Base-by-base conservation (phyloP, 768 basidiomycete species). In the Mycena filopes region DNA sequence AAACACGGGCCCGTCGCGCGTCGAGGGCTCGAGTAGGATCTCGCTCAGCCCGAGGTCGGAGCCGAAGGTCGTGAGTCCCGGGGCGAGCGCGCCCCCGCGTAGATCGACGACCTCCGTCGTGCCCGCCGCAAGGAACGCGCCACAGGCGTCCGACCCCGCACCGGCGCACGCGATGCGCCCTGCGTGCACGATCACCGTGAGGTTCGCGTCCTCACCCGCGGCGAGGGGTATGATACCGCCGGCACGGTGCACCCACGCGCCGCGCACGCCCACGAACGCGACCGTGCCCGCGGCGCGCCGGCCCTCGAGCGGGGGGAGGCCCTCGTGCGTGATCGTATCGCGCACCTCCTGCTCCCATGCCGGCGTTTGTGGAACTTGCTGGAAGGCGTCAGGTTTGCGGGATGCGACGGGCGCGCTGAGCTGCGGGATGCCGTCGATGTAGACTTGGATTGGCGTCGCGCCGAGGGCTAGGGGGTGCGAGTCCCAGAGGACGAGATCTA, bases 401-500 rank as follows among this genome's bases (percentile, higher is more conserved):
- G 79, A 55, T 1, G 75, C 40, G 77, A 63, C 0, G 87, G 79
- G 21, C 3, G 72, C 26, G 6, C 71, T 55, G 20, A 82, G 72
- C 74, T 96, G 95, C 0, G 87, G 74, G 60, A 95, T 90, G 13
- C 94, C 94, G 68, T 96, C 95, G 58, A 95, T 89, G 75, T 85
- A 94, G 0, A 94, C 93, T 71, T 95, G 93, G 4, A 79, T 76
- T 0, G 95, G 94, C 1, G 93, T 94, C 0, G 94, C 90, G 23
- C 93, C 94, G 4, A 95, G 81, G 0, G 85, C 72, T 26, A 96
- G 82, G 0, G 94, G 95, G 74, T 95, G 93, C 5, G 86, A 86
- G 63, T 92, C 89, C 90, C 91, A 92, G 16, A 87, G 72, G 36
- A 84, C 84, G 33, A 86, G 66, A 66, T 87, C 86, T 84, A 59